phyloP scores from a whole-genome alignment of 192 early-diverging fungal genomes.

The Glomus cerebriforme region DNA sequence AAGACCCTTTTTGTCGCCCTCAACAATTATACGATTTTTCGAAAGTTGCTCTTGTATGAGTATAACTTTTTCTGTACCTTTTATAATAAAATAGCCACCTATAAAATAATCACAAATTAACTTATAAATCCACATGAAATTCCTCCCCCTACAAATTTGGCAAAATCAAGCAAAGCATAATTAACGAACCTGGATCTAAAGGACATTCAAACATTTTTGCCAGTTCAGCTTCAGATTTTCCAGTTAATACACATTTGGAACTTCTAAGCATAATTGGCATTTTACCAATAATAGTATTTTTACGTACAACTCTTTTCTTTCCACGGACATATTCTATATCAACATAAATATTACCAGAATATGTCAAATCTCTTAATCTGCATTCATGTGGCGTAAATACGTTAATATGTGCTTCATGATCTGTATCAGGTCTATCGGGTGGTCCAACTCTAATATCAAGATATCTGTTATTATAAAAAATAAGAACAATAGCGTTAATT shows the following conservation, averaged over 20 bases:
- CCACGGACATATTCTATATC: constrained; percentile 92
- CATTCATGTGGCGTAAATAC: constrained; percentile 94
- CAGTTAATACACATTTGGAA: constrained; percentile 78
- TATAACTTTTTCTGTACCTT: constrained; percentile 96
- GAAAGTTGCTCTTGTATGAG: constrained; percentile 98
- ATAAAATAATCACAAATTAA: constrained; percentile 9
- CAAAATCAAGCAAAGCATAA: too few relatives aligned
- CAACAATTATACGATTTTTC: constrained; percentile 97
- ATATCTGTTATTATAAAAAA: constrained; percentile 55
- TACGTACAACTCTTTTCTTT: constrained; percentile 75
- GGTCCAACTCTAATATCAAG: constrained; percentile 82
- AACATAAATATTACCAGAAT: constrained; percentile 88
- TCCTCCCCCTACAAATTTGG: too few relatives aligned
- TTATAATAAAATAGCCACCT: constrained; percentile 95
- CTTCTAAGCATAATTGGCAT: constrained; percentile 97
- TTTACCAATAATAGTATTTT: constrained; percentile 82
- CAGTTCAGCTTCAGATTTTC: constrained; percentile 79
- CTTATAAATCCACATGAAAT: too few relatives aligned
- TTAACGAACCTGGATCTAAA: constrained; percentile 78
- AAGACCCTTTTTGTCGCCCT: constrained; percentile 76
- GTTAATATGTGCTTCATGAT: constrained; percentile 61
- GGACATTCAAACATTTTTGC: constrained; percentile 92
- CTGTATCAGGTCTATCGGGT: constrained; percentile 76
- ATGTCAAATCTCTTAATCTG: constrained; percentile 93
- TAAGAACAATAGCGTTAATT: background rate